Base-by-base conservation (phyloP, 345 rosid species). In the Arabis hirsuta region DNA sequence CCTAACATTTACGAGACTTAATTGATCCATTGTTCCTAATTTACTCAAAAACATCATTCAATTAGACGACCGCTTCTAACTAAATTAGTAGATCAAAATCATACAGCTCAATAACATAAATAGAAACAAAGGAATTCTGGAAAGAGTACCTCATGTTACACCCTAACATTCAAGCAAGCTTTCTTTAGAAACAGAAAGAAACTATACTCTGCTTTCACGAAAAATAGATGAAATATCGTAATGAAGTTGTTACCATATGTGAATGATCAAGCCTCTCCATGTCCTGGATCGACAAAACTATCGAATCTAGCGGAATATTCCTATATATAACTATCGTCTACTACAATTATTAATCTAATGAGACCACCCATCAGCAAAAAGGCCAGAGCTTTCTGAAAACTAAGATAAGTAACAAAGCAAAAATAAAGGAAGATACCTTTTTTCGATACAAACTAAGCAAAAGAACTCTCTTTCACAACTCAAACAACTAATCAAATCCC, bases 371-470 rank as follows among this genome's bases (percentile, higher is more conserved):
- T 51, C 55, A 67, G 31, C 55, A 48, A 14, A 54, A 53, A 36
- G 26, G 7, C 41, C 12, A 67, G 7, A 13, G 58, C 32, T 41
- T 44, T 59, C 34, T 12, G 12, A 31, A 52, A 67, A 43, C 55
- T 29, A 62, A 69, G 1, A 26, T 9, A 61, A 45, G 27, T 54
- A 69, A 29, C 55, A 43, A 62, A 27, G 64, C 69, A 75, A 36
- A 4, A 7, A 44, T 34, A 36, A 45, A 43, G 19, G 4, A 12
- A 24, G 6, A 20, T 73, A 90, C 99, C 87, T 82, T 58, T 87
- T 83, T 43, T 70, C 84, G 64, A 86, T 80, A 84, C 99, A 95
- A 50, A 81, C 88, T 76, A 79, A 7, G 82, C 99, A 91, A 73
- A 81, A 95, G 74, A 81, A 86, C 73, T 82, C 84, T 61, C 82